Evolutionary conservation across 257 asterid species (phyloP).

Genomic region (Mitragyna speciosa): DNA sequence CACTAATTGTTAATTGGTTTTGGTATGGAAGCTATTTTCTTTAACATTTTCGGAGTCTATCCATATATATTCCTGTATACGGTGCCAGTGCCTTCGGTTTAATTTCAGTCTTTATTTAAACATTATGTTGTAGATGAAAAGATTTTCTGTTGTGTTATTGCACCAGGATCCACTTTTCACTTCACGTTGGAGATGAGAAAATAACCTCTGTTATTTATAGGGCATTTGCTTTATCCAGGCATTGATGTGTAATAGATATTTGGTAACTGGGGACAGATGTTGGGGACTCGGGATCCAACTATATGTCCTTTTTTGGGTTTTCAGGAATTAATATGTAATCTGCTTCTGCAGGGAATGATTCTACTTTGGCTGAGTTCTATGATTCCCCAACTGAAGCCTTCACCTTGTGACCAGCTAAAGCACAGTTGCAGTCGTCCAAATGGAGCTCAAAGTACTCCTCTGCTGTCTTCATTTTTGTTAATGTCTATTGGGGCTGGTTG

Average conservation of each 20-base stretch:
- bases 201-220: too few relatives aligned
- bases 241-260: not conserved
- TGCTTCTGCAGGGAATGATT: conserved; percentile 12
- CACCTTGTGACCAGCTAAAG: conserved; percentile 12
- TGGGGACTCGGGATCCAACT: not conserved
- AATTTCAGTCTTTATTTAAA: too few relatives aligned
- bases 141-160: too few relatives aligned
- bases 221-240: not conserved
- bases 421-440: conserved; percentile 15
- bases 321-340: not conserved
- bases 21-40: too few relatives aligned
- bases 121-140: too few relatives aligned
- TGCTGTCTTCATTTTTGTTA: conserved; percentile 13
- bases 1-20: too few relatives aligned
- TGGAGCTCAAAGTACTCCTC: not conserved
- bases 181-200: too few relatives aligned
- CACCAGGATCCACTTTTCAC: too few relatives aligned
- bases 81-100: too few relatives aligned
- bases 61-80: too few relatives aligned
- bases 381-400: conserved; percentile 15
- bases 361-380: conserved; percentile 24
- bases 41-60: too few relatives aligned
- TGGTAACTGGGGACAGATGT: too few relatives aligned
- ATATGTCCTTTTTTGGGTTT: not conserved
- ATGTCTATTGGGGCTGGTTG: conserved; percentile 23